Conservation (phyloP, 352 stramenopile species). For the Phytophthora pseudosyringae region DNA sequence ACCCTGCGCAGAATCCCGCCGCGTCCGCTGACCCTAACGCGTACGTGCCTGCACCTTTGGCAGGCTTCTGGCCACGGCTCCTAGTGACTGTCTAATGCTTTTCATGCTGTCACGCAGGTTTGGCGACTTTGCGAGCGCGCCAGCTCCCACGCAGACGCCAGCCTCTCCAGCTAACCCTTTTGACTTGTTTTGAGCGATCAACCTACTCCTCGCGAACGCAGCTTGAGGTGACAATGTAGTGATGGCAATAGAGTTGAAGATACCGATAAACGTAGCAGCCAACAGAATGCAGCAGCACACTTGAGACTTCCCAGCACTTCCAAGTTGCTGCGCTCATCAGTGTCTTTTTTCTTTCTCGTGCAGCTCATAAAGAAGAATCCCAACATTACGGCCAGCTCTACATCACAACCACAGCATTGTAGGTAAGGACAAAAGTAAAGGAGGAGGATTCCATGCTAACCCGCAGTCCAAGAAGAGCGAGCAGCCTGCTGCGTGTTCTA, state of each 20-base stretch:
- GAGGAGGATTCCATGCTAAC: slow-evolving; percentile 60
- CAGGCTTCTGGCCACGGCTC: neutral
- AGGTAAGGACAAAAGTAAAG: slow-evolving; percentile 7
- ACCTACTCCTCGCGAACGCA: slow-evolving; percentile 15
- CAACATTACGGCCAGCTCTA: too few relatives aligned
- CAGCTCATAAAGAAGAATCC: too few relatives aligned
- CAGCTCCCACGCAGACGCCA: slow-evolving; percentile 37
- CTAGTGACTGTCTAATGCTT: slow-evolving; percentile 15
- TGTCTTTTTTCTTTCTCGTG: too few relatives aligned
- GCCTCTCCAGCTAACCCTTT: slow-evolving; percentile 74
- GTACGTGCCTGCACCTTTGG: slow-evolving; percentile 37
- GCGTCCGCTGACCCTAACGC: slow-evolving; percentile 51
- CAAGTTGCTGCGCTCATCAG: neutral
- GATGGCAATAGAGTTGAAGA: slow-evolving; percentile 40
- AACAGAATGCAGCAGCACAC: slow-evolving; percentile 3
- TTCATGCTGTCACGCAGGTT: slow-evolving; percentile 39
- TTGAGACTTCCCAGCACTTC: neutral
- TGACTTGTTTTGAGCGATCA: slow-evolving; percentile 79
- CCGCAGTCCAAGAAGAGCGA: slow-evolving; percentile 21
- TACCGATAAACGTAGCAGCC: slow-evolving; percentile 23
- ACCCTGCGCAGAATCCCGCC: slow-evolving; percentile 34
- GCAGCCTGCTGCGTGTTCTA: slow-evolving; percentile 2
- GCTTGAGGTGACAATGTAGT: slow-evolving; percentile 17
- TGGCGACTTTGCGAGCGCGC: slow-evolving; percentile 54
- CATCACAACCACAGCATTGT: neutral